Evolutionary conservation across 2,329 filamentous ascomycete species (phyloP), one percentile per base, ranked within the genome.

Genomic region (Geoglossum cookeanum): DNA sequence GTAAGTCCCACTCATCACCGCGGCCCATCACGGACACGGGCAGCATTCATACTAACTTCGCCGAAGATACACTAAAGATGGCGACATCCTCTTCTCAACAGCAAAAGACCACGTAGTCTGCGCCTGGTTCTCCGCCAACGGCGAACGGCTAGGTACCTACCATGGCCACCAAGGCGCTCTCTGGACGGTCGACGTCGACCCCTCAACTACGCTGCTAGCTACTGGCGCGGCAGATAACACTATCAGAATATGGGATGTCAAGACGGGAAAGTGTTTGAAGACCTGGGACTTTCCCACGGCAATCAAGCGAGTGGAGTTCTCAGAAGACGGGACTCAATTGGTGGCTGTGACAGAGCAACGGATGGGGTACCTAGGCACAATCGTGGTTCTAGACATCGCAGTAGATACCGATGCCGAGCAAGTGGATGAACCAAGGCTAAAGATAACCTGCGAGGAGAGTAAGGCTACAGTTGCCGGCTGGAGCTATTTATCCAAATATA

Each of bases 201-300:
- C 91, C 63, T 89, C 89, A 66, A 87, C 85, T 62, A 87, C 86
- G 66, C 81, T 98, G 68, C 84, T 97, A 68, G 92, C 91, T 68
- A 94, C 87, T 60, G 92, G 92, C 66, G 92, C 90, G 65, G 92
- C 92, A 72, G 92, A 98, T 76, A 97, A 97, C 78, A 96, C 91
- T 49, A 91, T 98, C 73, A 83, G 90, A 68, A 79, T 98, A 67
- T 98, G 92, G 92, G 89, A 98, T 69, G 79, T 96, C 70, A 86
- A 89, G 79, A 86, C 85, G 15, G 92, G 92, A 69, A 87, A 87
- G 70, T 84, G 87, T 69, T 79, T 98, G 67, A 96, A 97, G 83
- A 87, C 85, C 58, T 98, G 92, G 92, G 90, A 98, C 64, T 96
- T 96, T 74, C 83, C 86, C 60, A 97, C 92, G 49, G 89, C 90